phyloP scores from a whole-genome alignment of 1,284 basidiomycete genomes.

The Leccinum subatratum region DNA sequence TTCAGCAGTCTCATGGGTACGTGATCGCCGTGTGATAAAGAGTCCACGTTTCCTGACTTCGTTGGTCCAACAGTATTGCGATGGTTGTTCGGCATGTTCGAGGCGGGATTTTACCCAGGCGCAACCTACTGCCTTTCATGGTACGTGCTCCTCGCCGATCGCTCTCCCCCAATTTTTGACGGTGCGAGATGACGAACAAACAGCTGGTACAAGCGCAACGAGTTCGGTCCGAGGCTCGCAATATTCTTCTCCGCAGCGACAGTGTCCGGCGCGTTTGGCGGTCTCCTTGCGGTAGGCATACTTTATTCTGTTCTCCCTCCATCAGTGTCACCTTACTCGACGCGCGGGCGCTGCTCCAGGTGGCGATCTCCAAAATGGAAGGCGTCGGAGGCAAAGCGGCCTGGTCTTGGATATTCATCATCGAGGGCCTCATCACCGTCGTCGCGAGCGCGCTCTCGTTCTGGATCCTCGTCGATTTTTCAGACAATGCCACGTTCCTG shows the following conservation, averaged over 20 bases:
- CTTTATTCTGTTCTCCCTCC: not conserved
- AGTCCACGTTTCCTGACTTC: not conserved
- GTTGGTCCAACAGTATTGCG: slow-evolving; percentile 44
- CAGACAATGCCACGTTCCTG: slow-evolving; percentile 76
- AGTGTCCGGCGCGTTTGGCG: slow-evolving; percentile 70
- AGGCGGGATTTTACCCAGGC: slow-evolving; percentile 60
- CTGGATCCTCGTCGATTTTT: slow-evolving; percentile 79
- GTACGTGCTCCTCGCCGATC: slow-evolving; percentile 35
- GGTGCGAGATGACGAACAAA: not conserved
- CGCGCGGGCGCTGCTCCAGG: slow-evolving; percentile 36
- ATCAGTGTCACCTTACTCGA: not conserved
- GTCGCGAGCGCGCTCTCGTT: slow-evolving; percentile 60
- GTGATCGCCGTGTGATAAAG: slow-evolving; percentile 16
- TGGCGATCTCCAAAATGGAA: slow-evolving; percentile 64
- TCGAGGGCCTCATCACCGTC: slow-evolving; percentile 64
- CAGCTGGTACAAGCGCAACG: slow-evolving; percentile 67
- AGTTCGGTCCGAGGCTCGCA: slow-evolving; percentile 62
- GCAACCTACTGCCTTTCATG: slow-evolving; percentile 70
- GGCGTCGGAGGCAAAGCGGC: slow-evolving; percentile 61
- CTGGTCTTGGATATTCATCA: slow-evolving; percentile 73
- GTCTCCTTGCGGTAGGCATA: slow-evolving; percentile 54
- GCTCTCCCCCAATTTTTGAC: not conserved
- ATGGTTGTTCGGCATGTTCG: slow-evolving; percentile 63
- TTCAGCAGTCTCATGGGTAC: slow-evolving; percentile 60
- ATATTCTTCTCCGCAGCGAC: slow-evolving; percentile 74